phyloP scores from a whole-genome alignment of 495 filamentous ascomycete species.

The Pseudotulostoma volvatum region DNA sequence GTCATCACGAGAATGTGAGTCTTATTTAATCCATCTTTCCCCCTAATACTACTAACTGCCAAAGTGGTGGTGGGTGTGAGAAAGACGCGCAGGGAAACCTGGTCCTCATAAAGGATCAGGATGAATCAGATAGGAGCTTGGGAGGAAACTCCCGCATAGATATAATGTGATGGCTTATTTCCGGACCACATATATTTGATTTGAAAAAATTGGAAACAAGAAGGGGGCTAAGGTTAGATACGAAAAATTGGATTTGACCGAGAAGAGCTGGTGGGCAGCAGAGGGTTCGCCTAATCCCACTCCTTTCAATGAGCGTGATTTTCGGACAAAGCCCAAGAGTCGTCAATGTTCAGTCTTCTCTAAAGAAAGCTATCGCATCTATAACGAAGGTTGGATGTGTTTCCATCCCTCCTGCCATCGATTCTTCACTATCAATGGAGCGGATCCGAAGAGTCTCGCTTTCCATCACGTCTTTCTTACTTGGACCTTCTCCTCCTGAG shows the following conservation, averaged over 20 bases:
- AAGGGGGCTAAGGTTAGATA: constrained; percentile 43
- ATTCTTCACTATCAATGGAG: constrained; percentile 36
- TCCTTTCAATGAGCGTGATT: constrained; percentile 11
- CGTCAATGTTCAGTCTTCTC: constrained; percentile 19
- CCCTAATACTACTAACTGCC: neutral
- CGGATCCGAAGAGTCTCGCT: no score
- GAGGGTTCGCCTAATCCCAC: constrained; percentile 12
- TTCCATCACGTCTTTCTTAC: no score
- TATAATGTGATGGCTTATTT: constrained; percentile 65
- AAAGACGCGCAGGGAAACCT: neutral
- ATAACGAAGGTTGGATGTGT: constrained; percentile 53
- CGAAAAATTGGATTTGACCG: constrained; percentile 46
- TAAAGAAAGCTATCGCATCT: constrained; percentile 29
- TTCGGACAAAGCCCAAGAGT: neutral
- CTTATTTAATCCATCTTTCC: neutral
- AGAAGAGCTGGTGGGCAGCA: constrained; percentile 55
- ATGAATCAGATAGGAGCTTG: neutral
- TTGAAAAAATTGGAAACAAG: constrained; percentile 35
- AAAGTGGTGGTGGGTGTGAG: neutral
- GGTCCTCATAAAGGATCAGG: neutral
- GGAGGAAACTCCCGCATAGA: constrained; percentile 38
- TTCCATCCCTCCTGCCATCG: constrained; percentile 35
- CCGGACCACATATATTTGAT: constrained; percentile 57
- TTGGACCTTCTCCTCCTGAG: no score
- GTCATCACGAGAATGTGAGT: constrained; percentile 52